phyloP scores from a whole-genome alignment of 129 eudicot genomes.

The Tagetes patula region DNA sequence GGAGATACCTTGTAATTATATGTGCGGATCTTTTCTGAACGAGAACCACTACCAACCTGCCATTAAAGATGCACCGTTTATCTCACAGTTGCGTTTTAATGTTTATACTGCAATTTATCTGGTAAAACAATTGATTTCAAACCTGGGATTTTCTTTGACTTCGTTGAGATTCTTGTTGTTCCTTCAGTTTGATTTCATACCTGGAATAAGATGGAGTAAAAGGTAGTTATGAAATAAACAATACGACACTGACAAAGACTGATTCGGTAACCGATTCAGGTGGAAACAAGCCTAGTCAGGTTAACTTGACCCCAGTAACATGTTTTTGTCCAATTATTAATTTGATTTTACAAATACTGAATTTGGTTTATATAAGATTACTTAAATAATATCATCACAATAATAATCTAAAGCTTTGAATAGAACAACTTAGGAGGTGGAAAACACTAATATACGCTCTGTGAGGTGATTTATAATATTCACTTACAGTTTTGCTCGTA shows the following conservation, averaged over 20 bases:
- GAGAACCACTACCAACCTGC: constrained; percentile 98
- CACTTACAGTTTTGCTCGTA: constrained; percentile 93
- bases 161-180: constrained; percentile 87
- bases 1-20: constrained; percentile 82
- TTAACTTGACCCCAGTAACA: not conserved
- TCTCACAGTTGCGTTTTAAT: constrained; percentile 8
- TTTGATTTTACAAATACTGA: not conserved
- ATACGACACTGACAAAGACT: not conserved
- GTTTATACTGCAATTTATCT: constrained; percentile 1
- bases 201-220: constrained; percentile 37
- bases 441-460: not conserved
- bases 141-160: constrained; percentile 87
- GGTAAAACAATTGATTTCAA: constrained; percentile 17
- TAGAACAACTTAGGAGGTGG: no score
- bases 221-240: constrained; percentile 6
- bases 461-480: not conserved
- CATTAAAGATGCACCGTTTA: constrained; percentile 15
- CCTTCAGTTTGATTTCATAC: constrained; percentile 92
- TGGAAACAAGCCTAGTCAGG: not conserved
- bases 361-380: not conserved
- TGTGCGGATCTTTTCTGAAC: constrained; percentile 95
- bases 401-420: no score
- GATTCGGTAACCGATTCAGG: not conserved
- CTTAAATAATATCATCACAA: not conserved
- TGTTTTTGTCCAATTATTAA: not conserved